Base-by-base conservation (phyloP, 2,329 filamentous ascomycete species). In the Colletotrichum destructivum region DNA sequence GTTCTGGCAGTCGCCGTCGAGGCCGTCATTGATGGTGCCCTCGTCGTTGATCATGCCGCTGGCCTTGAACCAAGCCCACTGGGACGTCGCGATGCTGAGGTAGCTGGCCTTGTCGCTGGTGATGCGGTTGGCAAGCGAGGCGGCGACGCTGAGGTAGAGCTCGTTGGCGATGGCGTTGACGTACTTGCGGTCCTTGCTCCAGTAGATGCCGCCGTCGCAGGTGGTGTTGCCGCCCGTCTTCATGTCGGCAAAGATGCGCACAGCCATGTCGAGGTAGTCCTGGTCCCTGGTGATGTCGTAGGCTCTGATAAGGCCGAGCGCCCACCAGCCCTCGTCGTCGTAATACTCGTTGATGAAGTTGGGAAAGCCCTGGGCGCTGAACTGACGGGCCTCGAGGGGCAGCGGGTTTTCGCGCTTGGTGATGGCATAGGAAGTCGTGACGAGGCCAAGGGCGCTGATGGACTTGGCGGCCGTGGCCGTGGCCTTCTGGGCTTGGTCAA, bases 251-350 rank as follows among this genome's bases (percentile, higher is more conserved):
- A 90, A 90, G 67, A 91, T 85, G 44, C 82, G 78, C 66, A 84
- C 83, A 11, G 89, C 88, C 7, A 84, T 81, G 57, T 88, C 77
- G 49, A 91, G 85, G 74, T 89, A 91, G n/a, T 83, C 82, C 2
- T 74, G 46, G 55, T 90, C 81, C 3, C 82, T 79, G 0, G 88
- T 89, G 18, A 88, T 80, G 75, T 91, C 89, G 75, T 84, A 89
- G 5, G 87, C 82, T 31, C 86, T 84, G 64, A 91, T 87, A 83
- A 89, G 86, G 21, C 83, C 89, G 69, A 91, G 82, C 12, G 86
- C 88, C 89, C 89, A 91, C 89, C 89, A 91, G n/a, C 88, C 85
- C 76, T 89, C 87, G 75, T 91, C 89, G 73, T 91, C 89, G 74
- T 89, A 89, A 70, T 81, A 89, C 8, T 85, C 83, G 71, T 89